Conservation (phyloP, 2,329 filamentous ascomycete species). For the Fusarium agapanthi region DNA sequence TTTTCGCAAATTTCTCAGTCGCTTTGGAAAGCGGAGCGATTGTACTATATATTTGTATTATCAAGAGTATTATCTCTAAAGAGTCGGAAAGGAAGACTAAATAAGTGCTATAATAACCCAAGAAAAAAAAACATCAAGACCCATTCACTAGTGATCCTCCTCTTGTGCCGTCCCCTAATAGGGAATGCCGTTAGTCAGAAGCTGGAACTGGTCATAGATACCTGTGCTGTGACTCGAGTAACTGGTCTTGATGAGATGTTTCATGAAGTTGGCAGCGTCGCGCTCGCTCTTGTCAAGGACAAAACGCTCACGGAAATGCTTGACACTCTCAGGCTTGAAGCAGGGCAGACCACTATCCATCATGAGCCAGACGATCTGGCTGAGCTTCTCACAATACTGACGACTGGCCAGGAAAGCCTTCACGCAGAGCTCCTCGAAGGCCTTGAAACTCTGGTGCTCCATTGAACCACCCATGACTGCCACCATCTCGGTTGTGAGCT, state of each 20-base stretch:
- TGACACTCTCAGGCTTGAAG: constrained; percentile 95
- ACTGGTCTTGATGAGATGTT: constrained; percentile 87
- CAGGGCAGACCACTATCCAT: constrained; percentile 95
- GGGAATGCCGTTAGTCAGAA: constrained; percentile 96
- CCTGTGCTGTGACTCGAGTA: constrained; percentile 91
- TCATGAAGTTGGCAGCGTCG: constrained; percentile 95
- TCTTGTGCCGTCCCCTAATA: constrained; percentile 63
- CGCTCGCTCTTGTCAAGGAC: constrained; percentile 90
- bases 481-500: constrained; percentile 96
- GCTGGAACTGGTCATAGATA: constrained; percentile 97
- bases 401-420: constrained; percentile 92
- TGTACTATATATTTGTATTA: constrained; percentile 24
- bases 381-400: constrained; percentile 87
- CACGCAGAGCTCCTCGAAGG: constrained; percentile 96
- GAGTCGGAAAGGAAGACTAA: neutral
- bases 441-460: constrained; percentile 87
- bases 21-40: neutral
- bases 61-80: neutral
- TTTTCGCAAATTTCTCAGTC: neutral
- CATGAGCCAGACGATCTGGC: constrained; percentile 92
- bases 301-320: constrained; percentile 92
- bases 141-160: neutral
- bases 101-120: neutral
- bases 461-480: constrained; percentile 96
- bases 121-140: neutral